phyloP scores from a whole-genome alignment of 225 moss, liverwort and hornwort genomes.

The Climacium dendroides region DNA sequence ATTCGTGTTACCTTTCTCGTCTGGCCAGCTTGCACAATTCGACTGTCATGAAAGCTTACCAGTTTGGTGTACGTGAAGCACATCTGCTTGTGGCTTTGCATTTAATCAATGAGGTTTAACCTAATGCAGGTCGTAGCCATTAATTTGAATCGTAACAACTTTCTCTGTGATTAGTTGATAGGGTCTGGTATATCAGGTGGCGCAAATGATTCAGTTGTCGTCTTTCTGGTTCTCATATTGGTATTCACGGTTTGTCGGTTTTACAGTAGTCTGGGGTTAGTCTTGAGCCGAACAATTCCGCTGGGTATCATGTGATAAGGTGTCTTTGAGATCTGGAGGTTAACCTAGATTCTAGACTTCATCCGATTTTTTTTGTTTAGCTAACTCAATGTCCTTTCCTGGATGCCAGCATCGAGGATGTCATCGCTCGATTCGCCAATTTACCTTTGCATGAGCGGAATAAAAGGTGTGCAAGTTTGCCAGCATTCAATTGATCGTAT shows the following conservation, averaged over 20 bases:
- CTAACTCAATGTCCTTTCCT: neutral
- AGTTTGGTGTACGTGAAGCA: neutral
- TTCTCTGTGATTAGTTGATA: neutral
- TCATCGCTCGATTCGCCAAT: conserved; percentile 38
- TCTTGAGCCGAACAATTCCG: neutral
- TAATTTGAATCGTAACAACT: neutral
- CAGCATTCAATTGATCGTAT: neutral
- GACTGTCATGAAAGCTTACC: neutral
- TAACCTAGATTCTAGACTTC: neutral
- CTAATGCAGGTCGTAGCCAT: neutral
- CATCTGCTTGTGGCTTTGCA: neutral
- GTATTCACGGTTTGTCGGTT: neutral
- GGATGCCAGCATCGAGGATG: conserved; percentile 26
- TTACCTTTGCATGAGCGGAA: conserved; percentile 39
- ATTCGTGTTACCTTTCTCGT: neutral
- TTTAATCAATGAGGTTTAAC: neutral
- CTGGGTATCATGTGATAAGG: neutral
- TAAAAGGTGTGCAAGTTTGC: conserved; percentile 13
- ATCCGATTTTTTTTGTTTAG: neutral
- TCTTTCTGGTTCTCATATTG: neutral
- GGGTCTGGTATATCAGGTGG: neutral
- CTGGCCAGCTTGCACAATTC: neutral
- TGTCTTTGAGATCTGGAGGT: neutral
- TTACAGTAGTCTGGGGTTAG: neutral
- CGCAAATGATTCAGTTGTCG: neutral